Base-by-base conservation (phyloP, 805 yeast species). In the Barnettozyma salicaria region DNA sequence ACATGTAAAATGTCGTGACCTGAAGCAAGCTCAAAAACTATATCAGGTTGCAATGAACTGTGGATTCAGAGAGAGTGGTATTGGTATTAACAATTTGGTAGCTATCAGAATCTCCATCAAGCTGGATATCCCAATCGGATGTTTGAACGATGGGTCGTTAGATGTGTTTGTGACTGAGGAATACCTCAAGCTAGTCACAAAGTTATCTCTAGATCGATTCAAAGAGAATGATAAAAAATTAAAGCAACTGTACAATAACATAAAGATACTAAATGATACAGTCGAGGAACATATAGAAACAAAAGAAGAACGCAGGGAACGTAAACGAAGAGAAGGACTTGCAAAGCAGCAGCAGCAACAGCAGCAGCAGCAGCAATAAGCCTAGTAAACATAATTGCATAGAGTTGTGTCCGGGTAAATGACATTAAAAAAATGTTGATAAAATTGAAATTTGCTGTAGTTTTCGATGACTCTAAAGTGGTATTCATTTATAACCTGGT, bases 11-110 rank as follows among this genome's bases (percentile, higher is more conserved):
- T 84, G 95, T 51, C 67, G 90, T 31, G 70, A 76, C 46, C 58
- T 67, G 19, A 63, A 58, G 11, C 58, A 68, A 5, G 95, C 96
- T 0, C 65, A 70, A n/a, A 60, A 59, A 27, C 56, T 87, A 9
- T 84, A 78, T 45, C 73, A 78, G 25, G 60, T 73, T 1, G 95
- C 95, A 0, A 80, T 86, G 85, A 70, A 72, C 2, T 80, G 92
- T 60, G 96, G 96, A 3, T 87, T 81, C 52, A 68, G 96, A 50
- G 96, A 87, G 57, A 72, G 85, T 21, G 96, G 96, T 1, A 84
- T 87, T 31, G 94, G 94, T 7, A 68, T 78, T 21, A 84, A 86
- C 49, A 74, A 76, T 47, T 66, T 80, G 10, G 94, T 87, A 6
- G 96, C 88, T 0, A 72, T 87, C 14, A 65, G 96, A 45, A 81